Conservation (phyloP, 225 moss, liverwort and hornwort genomes). For the Physcomitrellopsis africana region DNA sequence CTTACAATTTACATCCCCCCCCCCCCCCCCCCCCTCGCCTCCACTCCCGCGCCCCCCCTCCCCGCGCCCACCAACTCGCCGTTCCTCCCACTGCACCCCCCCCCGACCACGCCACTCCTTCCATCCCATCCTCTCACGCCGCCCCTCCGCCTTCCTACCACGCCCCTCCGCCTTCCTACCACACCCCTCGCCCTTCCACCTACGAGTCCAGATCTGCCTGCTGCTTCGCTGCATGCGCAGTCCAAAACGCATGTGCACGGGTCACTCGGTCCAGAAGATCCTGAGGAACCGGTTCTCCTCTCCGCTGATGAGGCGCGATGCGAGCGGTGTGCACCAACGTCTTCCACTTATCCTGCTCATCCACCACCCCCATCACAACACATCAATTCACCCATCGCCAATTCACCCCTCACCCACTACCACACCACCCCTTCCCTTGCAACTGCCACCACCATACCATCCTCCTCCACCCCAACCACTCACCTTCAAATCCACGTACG, state of each 20-base stretch:
- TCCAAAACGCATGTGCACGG: conserved; percentile 64
- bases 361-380: not conserved
- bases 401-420: too few relatives aligned
- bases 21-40: conserved; percentile 33
- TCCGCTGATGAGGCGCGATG: conserved; percentile 72
- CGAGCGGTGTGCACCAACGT: conserved; percentile 75
- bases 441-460: too few relatives aligned
- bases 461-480: too few relatives aligned
- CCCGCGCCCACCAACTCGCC: too few relatives aligned
- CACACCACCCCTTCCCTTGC: too few relatives aligned
- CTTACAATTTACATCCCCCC: conserved; percentile 61
- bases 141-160: conserved; percentile 15
- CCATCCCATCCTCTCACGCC: conserved; percentile 36
- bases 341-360: conserved; percentile 71
- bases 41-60: conserved; percentile 15
- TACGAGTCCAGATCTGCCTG: conserved; percentile 71
- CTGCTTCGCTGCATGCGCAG: conserved; percentile 74
- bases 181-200: conserved; percentile 8
- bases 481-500: conserved; percentile 98
- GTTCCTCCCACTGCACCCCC: conserved; percentile 28
- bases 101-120: not conserved
- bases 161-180: conserved; percentile 6
- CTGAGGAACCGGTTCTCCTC: conserved; percentile 72
- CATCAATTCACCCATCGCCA: too few relatives aligned
- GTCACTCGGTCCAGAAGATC: conserved; percentile 71